phyloP scores from a whole-genome alignment of 805 yeast species.

The Danielia reshetovae region DNA sequence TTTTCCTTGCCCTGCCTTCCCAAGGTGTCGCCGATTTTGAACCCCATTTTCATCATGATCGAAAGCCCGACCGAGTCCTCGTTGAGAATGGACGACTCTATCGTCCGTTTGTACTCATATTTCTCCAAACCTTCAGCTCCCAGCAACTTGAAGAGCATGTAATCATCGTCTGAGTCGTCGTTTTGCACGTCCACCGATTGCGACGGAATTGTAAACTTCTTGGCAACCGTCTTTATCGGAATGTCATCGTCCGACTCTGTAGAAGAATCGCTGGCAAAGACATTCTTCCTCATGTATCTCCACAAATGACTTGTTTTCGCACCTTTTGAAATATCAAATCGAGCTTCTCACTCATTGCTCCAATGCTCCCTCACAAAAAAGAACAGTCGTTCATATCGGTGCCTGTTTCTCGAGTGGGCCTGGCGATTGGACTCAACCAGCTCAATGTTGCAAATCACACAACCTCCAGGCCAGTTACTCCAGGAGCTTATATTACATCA shows the following conservation, averaged over 20 bases:
- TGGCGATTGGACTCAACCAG: slow-evolving; percentile 29
- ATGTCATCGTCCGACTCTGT: slow-evolving; percentile 11
- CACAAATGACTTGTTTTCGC: too few species aligned
- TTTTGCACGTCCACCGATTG: too few species aligned
- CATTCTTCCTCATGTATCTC: slow-evolving; percentile 15
- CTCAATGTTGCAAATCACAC: slow-evolving; percentile 7
- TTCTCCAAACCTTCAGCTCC: too few species aligned
- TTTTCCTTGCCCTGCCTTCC: slow-evolving; percentile 27
- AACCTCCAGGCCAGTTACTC: slow-evolving; percentile 15
- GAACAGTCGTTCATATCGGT: slow-evolving; percentile 27
- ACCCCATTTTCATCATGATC: slow-evolving; percentile 62
- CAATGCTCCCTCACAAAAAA: slow-evolving; percentile 28
- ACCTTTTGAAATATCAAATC: not conserved
- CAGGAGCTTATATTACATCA: slow-evolving; percentile 29
- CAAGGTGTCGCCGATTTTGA: slow-evolving; percentile 41
- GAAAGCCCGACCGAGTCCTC: slow-evolving; percentile 34
- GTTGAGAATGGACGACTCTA: slow-evolving; percentile 10
- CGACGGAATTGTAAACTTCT: too few species aligned
- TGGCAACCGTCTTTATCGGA: slow-evolving; percentile 6
- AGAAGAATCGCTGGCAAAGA: slow-evolving; percentile 10
- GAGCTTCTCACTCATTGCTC: not conserved
- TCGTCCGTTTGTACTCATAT: too few species aligned
- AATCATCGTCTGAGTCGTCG: too few species aligned
- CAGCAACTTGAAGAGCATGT: too few species aligned
- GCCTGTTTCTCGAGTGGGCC: slow-evolving; percentile 36